Percentiles rank a stretch among this genome's conserved stretches.
Conservation (phyloP, 1,139 yeast species). For the Debaryomyces sp. region DNA sequence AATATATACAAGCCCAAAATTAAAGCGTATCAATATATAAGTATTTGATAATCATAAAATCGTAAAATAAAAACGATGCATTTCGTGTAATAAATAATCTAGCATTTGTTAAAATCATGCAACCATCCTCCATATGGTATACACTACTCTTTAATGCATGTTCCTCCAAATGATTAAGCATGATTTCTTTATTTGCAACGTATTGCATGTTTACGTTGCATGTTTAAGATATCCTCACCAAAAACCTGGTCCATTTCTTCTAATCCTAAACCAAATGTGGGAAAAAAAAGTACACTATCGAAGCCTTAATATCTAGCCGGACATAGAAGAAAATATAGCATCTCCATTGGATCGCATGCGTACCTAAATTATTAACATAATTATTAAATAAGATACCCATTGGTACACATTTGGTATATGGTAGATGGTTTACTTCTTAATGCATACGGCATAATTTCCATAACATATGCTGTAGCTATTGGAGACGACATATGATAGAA, state of each 20-base stretch:
- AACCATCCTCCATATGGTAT: not conserved
- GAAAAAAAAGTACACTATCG: constrained; percentile 13
- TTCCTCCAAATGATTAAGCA: not conserved
- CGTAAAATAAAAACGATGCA: not conserved
- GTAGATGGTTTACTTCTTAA: constrained; percentile 18
- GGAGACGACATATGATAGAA: constrained; percentile 30
- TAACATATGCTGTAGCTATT: constrained; percentile 29
- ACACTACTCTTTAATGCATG: not conserved
- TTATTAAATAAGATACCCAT: constrained; percentile 9
- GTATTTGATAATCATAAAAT: not conserved
- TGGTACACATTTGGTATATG: constrained; percentile 12
- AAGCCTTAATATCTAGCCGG: constrained; percentile 11
- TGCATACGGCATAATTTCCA: constrained; percentile 31
- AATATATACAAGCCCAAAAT: not conserved
- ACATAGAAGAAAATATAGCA: constrained; percentile 18
- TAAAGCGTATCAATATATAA: not conserved
- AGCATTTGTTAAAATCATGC: not conserved
- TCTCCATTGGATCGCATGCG: constrained; percentile 17
- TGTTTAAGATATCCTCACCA: constrained; percentile 10
- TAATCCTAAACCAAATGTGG: constrained; percentile 12
- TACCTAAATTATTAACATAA: constrained; percentile 15
- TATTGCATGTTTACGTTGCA: too few species aligned
- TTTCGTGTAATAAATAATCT: not conserved
- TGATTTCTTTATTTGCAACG: not conserved
- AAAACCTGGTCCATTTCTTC: constrained; percentile 17